Evolutionary conservation across 1,284 basidiomycete genomes (phyloP).

Genomic region (Apiotrichum akiyoshidainum): DNA sequence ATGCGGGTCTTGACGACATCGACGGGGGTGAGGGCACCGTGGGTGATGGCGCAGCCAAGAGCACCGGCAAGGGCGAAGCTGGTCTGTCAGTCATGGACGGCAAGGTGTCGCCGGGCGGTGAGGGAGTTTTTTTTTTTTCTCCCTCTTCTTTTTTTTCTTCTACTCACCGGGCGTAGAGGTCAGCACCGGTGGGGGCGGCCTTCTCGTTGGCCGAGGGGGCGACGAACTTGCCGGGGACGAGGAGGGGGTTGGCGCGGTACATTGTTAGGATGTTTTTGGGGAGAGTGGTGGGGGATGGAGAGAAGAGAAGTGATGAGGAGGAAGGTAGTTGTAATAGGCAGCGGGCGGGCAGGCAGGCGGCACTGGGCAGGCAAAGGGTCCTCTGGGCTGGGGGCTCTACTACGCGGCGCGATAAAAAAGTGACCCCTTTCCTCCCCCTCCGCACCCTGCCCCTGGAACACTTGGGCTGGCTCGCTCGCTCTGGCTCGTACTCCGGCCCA

Average conservation of each 20-base stretch:
- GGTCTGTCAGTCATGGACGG: not conserved
- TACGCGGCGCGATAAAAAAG: no score
- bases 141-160: not conserved
- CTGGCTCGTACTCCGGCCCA: not conserved
- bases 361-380: not conserved
- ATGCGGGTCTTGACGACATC: conserved; percentile 98
- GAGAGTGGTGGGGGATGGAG: conserved; percentile 2
- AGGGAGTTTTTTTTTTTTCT: not conserved
- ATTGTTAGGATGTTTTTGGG: conserved; percentile 10
- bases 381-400: no score
- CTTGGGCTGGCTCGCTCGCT: no score
- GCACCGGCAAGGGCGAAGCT: conserved; percentile 73
- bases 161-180: conserved; percentile 54
- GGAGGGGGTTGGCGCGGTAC: conserved; percentile 19
- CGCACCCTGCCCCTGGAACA: no score
- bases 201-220: conserved; percentile 49
- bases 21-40: conserved; percentile 87
- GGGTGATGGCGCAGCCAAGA: conserved; percentile 88
- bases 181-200: conserved; percentile 49
- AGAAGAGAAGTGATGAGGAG: not conserved
- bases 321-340: conserved; percentile 1
- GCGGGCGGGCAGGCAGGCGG: not conserved
- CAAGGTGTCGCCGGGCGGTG: not conserved
- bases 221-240: conserved; percentile 40
- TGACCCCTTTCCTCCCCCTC: no score